Conservation (phyloP, 768 basidiomycete genomes). For the Clathrus columnatus region DNA sequence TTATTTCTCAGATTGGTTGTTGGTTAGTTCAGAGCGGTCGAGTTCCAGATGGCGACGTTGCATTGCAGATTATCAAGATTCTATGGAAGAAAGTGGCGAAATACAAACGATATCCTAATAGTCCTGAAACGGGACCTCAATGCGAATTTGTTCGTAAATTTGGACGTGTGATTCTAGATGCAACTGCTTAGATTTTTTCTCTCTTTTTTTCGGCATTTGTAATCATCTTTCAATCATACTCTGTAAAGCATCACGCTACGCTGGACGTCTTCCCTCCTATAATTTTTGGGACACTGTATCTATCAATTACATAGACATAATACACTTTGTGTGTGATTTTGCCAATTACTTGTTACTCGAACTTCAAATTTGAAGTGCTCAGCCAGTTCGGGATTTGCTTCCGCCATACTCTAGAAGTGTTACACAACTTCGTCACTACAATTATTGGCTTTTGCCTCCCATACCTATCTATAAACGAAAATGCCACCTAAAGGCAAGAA, state of each 20-base stretch:
- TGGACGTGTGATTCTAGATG: constrained; percentile 1
- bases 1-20: constrained; percentile 36
- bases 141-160: constrained; percentile 68
- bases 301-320: no score
- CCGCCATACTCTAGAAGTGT: no score
- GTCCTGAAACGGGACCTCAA: constrained; percentile 73
- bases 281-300: no score
- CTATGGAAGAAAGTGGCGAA: constrained; percentile 76
- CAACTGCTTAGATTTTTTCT: neutral
- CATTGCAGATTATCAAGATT: constrained; percentile 51
- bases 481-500: constrained; percentile 72
- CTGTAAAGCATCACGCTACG: no score
- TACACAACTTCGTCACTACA: no score
- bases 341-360: no score
- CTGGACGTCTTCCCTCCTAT: no score
- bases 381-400: no score
- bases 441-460: no score
- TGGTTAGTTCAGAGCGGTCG: constrained; percentile 65
- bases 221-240: neutral
- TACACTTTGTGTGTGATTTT: no score
- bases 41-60: constrained; percentile 55
- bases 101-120: constrained; percentile 63
- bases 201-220: neutral
- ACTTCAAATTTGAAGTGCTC: no score
- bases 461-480: no score